Evolutionary conservation across 768 basidiomycete genomes (phyloP).

Genomic region (Trametes cubensis): DNA sequence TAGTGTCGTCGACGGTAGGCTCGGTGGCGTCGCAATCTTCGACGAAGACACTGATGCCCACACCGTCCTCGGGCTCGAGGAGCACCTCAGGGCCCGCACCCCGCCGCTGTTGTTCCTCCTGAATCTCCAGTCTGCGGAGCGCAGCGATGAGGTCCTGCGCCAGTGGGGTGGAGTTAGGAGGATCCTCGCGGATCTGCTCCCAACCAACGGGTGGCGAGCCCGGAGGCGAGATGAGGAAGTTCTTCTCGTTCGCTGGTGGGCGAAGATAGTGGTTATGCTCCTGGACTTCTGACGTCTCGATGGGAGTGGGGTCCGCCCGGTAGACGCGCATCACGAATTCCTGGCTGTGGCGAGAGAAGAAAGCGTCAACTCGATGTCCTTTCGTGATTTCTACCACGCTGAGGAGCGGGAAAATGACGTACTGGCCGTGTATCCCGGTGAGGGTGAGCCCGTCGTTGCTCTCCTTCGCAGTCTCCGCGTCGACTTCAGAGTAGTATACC

Average conservation of each 20-base stretch:
- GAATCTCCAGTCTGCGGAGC: conserved; percentile 66
- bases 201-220: conserved; percentile 97
- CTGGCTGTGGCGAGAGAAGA: conserved; percentile 38
- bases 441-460: conserved; percentile 67
- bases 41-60: conserved; percentile 78
- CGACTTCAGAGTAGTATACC: conserved; percentile 67
- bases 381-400: background rate
- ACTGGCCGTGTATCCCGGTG: conserved; percentile 55
- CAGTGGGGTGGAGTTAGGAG: conserved; percentile 80
- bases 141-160: conserved; percentile 89
- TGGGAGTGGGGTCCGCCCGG: conserved; percentile 71
- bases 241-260: conserved; percentile 83
- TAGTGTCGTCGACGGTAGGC: conserved; percentile 31
- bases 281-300: conserved; percentile 41
- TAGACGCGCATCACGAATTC: conserved; percentile 64
- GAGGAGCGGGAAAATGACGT: conserved; percentile 33
- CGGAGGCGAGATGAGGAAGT: conserved; percentile 97
- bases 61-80: conserved; percentile 66
- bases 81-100: conserved; percentile 53
- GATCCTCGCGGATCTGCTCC: conserved; percentile 90
- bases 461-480: conserved; percentile 68
- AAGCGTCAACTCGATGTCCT: conserved; percentile 1
- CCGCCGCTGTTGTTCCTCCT: conserved; percentile 41
- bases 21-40: conserved; percentile 63
- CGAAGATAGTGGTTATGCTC: conserved; percentile 54